Percentiles rank a stretch among this genome's conserved stretches.
Conservation (phyloP, 2,329 filamentous ascomycete genomes). For the Zymoseptoria pseudotritici region DNA sequence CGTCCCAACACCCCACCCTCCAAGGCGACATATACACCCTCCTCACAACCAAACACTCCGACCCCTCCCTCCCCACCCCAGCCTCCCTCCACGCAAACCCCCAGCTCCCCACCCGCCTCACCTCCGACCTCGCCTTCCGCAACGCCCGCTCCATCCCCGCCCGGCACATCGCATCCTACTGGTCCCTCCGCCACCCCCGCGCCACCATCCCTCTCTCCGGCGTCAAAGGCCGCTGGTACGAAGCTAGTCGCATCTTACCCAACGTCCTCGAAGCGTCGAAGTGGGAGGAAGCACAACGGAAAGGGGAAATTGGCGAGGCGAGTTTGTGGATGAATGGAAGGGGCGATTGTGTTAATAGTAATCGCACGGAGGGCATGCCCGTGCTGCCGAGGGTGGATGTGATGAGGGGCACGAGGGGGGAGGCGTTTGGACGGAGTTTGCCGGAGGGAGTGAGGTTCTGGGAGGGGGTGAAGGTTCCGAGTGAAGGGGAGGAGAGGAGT, state of each 20-base stretch:
- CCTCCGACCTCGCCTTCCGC: conserved; percentile 44
- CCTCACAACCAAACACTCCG: conserved; percentile 32
- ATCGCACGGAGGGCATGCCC: conserved; percentile 23
- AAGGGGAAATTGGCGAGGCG: conserved; percentile 30
- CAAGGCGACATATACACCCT: conserved; percentile 48
- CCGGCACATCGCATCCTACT: conserved; percentile 33
- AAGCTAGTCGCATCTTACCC: conserved; percentile 45
- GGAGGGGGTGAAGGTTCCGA: conserved; percentile 34
- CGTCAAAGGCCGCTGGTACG: conserved; percentile 56
- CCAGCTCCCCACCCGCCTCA: conserved; percentile 44
- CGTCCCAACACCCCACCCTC: conserved; percentile 23
- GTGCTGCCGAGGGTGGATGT: conserved; percentile 24
- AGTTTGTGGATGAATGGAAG: conserved; percentile 30
- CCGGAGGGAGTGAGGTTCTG: conserved; percentile 32
- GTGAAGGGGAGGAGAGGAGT: not conserved
- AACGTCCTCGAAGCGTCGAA: conserved; percentile 26
- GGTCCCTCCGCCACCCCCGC: conserved; percentile 34
- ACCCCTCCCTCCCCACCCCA: conserved; percentile 31
- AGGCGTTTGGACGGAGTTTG: conserved; percentile 38
- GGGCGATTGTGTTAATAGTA: conserved; percentile 29
- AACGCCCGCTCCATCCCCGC: conserved; percentile 37
- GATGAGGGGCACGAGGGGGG: conserved; percentile 27
- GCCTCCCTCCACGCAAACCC: conserved; percentile 26
- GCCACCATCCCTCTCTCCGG: conserved; percentile 38
- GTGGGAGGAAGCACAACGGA: conserved; percentile 19